A percentile compares a stretch with the other conserved stretches of the same genome.
Conservation (phyloP, 441 rosid species). For the Cnidoscolus chayamansa region DNA sequence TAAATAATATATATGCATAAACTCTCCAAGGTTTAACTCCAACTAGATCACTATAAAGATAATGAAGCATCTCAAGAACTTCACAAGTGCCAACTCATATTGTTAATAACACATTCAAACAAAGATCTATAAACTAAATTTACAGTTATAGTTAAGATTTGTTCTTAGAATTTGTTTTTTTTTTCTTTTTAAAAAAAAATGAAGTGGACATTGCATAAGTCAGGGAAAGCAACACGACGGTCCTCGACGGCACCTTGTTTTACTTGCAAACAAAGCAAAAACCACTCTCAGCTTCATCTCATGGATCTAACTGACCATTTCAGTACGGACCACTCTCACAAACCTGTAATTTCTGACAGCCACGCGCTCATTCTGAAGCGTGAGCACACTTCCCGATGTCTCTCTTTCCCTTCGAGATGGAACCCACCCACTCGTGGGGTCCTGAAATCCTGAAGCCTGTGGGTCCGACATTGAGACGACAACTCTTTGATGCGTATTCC, state of each 20-base stretch:
- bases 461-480: constrained; percentile 32
- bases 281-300: neutral
- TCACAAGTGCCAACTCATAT: too few relatives aligned
- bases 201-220: neutral
- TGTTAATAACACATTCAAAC: too few relatives aligned
- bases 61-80: too few relatives aligned
- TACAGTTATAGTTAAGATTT: too few relatives aligned
- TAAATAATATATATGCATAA: too few relatives aligned
- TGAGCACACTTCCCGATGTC: neutral
- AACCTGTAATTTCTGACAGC: neutral
- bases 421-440: constrained; percentile 14
- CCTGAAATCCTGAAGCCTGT: neutral
- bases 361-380: constrained; percentile 23
- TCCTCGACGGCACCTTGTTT: neutral
- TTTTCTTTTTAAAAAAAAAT: too few relatives aligned
- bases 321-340: constrained; percentile 11
- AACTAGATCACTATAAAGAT: too few relatives aligned
- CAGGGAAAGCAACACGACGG: neutral
- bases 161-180: too few relatives aligned
- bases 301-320: neutral
- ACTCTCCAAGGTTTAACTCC: too few relatives aligned
- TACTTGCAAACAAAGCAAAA: neutral
- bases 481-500: constrained; percentile 23
- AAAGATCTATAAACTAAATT: too few relatives aligned
- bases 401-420: neutral